phyloP scores from a whole-genome alignment of 2,329 filamentous ascomycete species.

The Albophoma yamanashiensis region DNA sequence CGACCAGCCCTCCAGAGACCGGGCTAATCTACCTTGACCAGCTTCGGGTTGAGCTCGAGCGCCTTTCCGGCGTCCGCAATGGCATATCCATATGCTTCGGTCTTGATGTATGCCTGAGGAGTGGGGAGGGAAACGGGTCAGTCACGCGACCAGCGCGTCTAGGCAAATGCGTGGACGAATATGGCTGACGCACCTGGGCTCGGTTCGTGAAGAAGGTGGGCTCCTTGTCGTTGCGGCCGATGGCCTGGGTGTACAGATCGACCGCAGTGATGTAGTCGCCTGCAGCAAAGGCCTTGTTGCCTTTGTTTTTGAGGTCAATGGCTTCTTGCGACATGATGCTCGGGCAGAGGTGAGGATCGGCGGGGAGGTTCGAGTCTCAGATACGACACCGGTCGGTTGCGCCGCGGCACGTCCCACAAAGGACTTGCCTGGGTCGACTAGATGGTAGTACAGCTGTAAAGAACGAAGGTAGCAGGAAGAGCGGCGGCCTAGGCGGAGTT shows the following conservation, averaged over 20 bases:
- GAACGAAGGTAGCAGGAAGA: not conserved
- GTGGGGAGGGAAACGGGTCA: conserved; percentile 19
- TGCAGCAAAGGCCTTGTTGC: conserved; percentile 82
- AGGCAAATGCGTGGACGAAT: not conserved
- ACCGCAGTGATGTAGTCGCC: conserved; percentile 81
- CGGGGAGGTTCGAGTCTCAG: not conserved
- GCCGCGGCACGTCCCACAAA: not conserved
- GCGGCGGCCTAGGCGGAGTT: not conserved
- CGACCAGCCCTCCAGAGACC: not conserved
- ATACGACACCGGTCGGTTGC: not conserved
- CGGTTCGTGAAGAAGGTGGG: conserved; percentile 90
- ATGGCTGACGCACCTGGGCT: conserved; percentile 60
- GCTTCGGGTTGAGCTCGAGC: conserved; percentile 76
- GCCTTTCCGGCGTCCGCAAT: conserved; percentile 85
- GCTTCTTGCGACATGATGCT: conserved; percentile 50
- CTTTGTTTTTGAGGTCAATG: conserved; percentile 78
- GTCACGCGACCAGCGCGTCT: conserved; percentile 31
- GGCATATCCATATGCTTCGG: conserved; percentile 89
- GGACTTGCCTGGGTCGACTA: not conserved
- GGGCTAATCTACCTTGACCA: conserved; percentile 62
- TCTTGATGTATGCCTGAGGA: conserved; percentile 77
- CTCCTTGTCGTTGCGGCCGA: conserved; percentile 71
- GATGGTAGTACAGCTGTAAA: not conserved
- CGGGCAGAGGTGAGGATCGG: not conserved
- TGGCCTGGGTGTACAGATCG: conserved; percentile 78